A percentile compares a stretch with the other conserved stretches of the same genome.
phyloP scores from a whole-genome alignment of 2,329 filamentous ascomycete genomes.

The Phialophora tarda region DNA sequence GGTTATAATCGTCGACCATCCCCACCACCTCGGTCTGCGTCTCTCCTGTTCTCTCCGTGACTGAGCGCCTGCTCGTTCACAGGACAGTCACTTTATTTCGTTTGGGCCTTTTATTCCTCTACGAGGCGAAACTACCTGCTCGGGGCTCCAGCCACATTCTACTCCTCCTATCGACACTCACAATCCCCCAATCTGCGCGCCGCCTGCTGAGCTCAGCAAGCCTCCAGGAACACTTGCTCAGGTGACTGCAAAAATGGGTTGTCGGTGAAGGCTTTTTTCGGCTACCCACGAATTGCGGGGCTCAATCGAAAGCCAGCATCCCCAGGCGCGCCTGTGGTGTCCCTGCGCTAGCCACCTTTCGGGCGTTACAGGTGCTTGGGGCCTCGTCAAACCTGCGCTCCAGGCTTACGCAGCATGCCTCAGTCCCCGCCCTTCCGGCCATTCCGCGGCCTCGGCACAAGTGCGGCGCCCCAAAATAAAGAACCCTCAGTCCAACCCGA shows the following conservation, averaged over 20 bases:
- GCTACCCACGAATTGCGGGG: constrained; percentile 12
- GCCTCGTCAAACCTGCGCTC: background rate
- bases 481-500: constrained; percentile 26
- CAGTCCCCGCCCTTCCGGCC: constrained; percentile 22
- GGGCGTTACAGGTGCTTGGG: constrained; percentile 5
- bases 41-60: background rate
- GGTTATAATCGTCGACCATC: background rate
- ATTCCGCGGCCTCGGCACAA: constrained; percentile 23
- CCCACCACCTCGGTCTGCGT: constrained; percentile 3
- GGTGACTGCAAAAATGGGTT: background rate
- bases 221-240: background rate
- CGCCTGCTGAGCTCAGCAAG: constrained; percentile 15
- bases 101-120: background rate
- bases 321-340: background rate
- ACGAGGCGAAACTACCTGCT: background rate
- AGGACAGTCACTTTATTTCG: background rate
- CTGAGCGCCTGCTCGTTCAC: background rate
- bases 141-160: background rate
- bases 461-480: background rate
- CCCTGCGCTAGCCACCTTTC: constrained; percentile 8
- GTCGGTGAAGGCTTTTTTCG: constrained; percentile 18
- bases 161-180: background rate
- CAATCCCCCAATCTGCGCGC: background rate
- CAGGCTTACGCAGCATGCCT: constrained; percentile 23
- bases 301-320: background rate